Base-by-base conservation (phyloP, 768 basidiomycete species). In the Sarcomyxa edulis region DNA sequence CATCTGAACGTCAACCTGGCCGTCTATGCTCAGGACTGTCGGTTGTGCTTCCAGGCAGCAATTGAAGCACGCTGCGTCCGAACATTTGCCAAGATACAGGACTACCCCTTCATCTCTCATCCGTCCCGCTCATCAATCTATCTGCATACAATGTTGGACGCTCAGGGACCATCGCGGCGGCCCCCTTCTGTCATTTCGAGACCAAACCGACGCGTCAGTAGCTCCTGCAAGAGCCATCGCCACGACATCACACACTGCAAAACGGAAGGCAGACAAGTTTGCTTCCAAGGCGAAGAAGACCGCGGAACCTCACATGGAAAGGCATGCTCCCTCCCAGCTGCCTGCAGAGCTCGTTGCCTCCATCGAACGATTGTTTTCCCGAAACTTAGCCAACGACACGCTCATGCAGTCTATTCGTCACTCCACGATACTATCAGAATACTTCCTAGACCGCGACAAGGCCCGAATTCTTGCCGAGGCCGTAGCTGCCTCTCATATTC, bases 21-120 rank as follows among this genome's bases (percentile, higher is more conserved):
- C 76, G 78, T 78, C 76, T 76, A 85, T 85, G 82, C 81, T 78
- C 63, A 76, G 72, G 76, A 74, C 73, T 64, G 70, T 64, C 54
- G 59, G 68, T 53, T 64, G 71, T 62, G 61, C 68, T 59, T 67
- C 62, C 65, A 74, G 72, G 63, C 70, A 62, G 60, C 68, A 68
- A 62, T 58, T 74, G 58, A 65, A 70, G 48, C 66, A 63, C 46
- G 59, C 58, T 47, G 43, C 54, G 51, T 15, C 54, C 51, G n/a
- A n/a, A n/a, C n/a, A n/a, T n/a, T n/a, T n/a, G n/a, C n/a, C 47
- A 53, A 27, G 36, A 42, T 37, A 40, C 38, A 50, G 53, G 42
- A 51, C 42, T 37, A 34, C 32, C 43, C 31, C 35, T 32, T 44
- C 40, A 30, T 42, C 37, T 22, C 39, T 31, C 35, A 38, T 32